Evolutionary conservation across 2,329 filamentous ascomycete genomes (phyloP), one percentile per base, ranked within the genome.

Genomic region (Huntiella moniliformis): DNA sequence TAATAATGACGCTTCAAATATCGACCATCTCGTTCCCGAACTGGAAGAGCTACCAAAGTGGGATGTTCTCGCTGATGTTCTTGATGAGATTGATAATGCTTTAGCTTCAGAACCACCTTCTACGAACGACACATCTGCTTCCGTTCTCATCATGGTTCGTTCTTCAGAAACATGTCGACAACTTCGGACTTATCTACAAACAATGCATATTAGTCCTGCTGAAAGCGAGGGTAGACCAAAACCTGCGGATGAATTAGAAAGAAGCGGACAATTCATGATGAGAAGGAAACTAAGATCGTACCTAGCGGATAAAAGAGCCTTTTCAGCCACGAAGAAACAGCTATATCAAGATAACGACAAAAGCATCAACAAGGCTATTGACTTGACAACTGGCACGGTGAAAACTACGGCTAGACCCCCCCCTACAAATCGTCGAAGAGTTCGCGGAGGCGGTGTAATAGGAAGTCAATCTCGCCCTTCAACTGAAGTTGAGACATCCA

Each of bases 1-100:
- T 4, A 17, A 32, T 11, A 44, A 43, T 4, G 62, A 63, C 12
- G 28, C 8, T 12, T n/a, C 22, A 13, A 57, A 66, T 56, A 56
- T 74, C 53, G 60, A 85, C 53, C 73, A 79, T 1, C 64, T 95
- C 5, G 70, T 75, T 4, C 84, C 88, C 1, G 80, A 93, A 0
- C 70, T 98, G 1, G 91, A 98, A 61, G 87, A 95, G 58, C 79
- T 92, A 53, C 91, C 91, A 3, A 98, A 98, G 58, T 98, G 91
- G 91, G 69, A 70, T 18, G 67, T 94, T 12, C 66, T 98, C 13
- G 80, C 84, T n/a, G 86, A 95, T 47, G 79, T 95, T 1, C 64
- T 98, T 4, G 80, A 88, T 52, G 91, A 98, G 61, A 94, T 98
- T 53, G 91, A 96, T 56, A 75, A 79, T 45, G 87, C 94, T 56